phyloP scores from a whole-genome alignment of 345 rosid species.

The Eucalyptus pumila region DNA sequence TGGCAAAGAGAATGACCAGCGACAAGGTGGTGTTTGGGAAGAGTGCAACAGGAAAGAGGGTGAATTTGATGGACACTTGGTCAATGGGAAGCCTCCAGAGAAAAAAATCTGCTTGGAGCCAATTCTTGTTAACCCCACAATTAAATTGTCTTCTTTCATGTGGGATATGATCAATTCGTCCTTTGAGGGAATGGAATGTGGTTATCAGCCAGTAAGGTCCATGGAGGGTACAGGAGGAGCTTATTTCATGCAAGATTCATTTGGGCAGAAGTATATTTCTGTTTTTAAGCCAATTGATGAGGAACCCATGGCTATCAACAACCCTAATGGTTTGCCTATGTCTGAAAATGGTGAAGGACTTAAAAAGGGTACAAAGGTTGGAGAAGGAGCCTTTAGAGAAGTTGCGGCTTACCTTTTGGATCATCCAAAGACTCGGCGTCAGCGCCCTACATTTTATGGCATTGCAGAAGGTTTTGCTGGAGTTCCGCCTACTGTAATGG shows the following conservation, averaged over 20 bases:
- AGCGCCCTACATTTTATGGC: not conserved
- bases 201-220: constrained; percentile 19
- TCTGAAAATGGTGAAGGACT: constrained; percentile 25
- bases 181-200: constrained; percentile 16
- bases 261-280: constrained; percentile 18
- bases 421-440: constrained; percentile 16
- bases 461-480: constrained; percentile 23
- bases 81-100: constrained; percentile 5
- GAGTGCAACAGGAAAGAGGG: not conserved
- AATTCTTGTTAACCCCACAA: constrained; percentile 13
- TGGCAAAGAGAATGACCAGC: constrained; percentile 1
- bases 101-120: constrained; percentile 14
- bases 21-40: not conserved
- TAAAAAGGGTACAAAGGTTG: constrained; percentile 34
- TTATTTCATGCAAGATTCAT: constrained; percentile 29
- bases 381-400: constrained; percentile 37
- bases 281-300: constrained; percentile 41
- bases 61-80: not conserved
- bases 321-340: constrained; percentile 20
- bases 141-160: constrained; percentile 7
- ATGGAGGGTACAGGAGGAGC: constrained; percentile 37
- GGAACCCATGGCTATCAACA: constrained; percentile 32
- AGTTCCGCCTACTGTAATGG: constrained; percentile 21
- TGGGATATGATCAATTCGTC: constrained; percentile 15
- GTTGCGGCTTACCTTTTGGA: constrained; percentile 34